Evolutionary conservation across 805 yeast species (phyloP), one percentile per base, ranked within the genome.

Genomic region (Ogataea corticis): DNA sequence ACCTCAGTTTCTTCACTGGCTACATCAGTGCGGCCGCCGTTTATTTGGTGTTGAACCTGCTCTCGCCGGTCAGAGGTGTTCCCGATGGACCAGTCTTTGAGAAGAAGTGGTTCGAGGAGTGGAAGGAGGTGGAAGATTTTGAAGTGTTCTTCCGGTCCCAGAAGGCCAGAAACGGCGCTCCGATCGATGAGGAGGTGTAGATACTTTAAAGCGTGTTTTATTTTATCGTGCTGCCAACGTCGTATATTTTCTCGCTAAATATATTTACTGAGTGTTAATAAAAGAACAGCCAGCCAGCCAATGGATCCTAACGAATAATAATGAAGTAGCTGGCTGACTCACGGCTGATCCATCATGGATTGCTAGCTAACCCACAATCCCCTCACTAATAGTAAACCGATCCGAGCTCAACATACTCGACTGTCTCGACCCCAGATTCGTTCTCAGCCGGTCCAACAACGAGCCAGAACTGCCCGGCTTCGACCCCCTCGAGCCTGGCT

Each of bases 1-100:
- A 83, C 49, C 68, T 89, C 56, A 85, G 84, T 63, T 89, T 83
- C 71, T 82, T 89, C 54, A 75, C 84, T 48, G 96, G 97, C 1
- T 87, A 84, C 66, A 57, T 80, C 30, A 63, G 78, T 1, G 71
- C 95, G 0, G 77, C 76, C 45, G 34, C 72, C 3, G 70, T 82
- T 4, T 84, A 87, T 63, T 72, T 78, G 15, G 27, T 73, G 1
- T 58, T 86, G 48, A 75, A 80, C 37, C 65, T 69, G 47, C 38
- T 79, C 19, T 79, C 68, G 60, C 91, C 92, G 7, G 41, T 59
- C 25, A 36, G 42, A 16, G 82, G 82, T 42, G 55, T 68, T 45
- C 61, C 49, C 2, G 56, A 55, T 19, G 55, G 56, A 41, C 61
- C 55, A 44, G 62, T 69, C 34, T 69, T 82, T 33, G 77, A 77